phyloP scores from a whole-genome alignment of 2,329 filamentous ascomycete genomes.

The Colletotrichum liriopes region DNA sequence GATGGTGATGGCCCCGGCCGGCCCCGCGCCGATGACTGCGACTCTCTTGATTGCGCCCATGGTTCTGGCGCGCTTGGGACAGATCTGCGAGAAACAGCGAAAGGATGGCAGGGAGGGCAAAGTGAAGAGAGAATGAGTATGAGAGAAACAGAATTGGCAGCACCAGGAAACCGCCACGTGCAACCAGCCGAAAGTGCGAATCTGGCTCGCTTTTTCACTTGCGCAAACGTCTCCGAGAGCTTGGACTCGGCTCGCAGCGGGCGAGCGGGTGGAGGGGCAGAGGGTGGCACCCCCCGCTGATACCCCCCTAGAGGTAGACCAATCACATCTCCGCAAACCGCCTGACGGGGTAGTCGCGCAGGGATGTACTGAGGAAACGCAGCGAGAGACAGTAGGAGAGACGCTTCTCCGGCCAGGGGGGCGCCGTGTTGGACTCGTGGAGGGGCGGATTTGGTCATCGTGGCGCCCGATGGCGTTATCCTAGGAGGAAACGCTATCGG shows the following conservation, averaged over 20 bases:
- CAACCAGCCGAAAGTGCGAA: slow-evolving; percentile 4
- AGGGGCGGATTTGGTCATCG: slow-evolving; percentile 29
- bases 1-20: slow-evolving; percentile 72
- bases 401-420: neutral
- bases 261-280: slow-evolving; percentile 1
- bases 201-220: slow-evolving; percentile 20
- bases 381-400: neutral
- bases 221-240: slow-evolving; percentile 9
- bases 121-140: neutral
- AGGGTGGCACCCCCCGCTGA: slow-evolving; percentile 12
- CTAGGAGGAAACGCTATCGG: slow-evolving; percentile 25
- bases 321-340: slow-evolving; percentile 29
- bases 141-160: neutral
- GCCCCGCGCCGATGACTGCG: slow-evolving; percentile 74
- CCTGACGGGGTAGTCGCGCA: slow-evolving; percentile 38
- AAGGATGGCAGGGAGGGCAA: neutral
- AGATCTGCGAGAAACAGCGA: neutral
- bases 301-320: neutral
- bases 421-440: neutral
- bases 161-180: neutral
- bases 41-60: slow-evolving; percentile 56
- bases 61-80: neutral
- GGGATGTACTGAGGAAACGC: slow-evolving; percentile 16
- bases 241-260: slow-evolving; percentile 19
- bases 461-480: slow-evolving; percentile 41